A percentile compares a stretch with the other conserved stretches of the same genome.
Evolutionary conservation across 2,329 filamentous ascomycete species (phyloP).

Genomic region (Cordyceps cateniannulata): DNA sequence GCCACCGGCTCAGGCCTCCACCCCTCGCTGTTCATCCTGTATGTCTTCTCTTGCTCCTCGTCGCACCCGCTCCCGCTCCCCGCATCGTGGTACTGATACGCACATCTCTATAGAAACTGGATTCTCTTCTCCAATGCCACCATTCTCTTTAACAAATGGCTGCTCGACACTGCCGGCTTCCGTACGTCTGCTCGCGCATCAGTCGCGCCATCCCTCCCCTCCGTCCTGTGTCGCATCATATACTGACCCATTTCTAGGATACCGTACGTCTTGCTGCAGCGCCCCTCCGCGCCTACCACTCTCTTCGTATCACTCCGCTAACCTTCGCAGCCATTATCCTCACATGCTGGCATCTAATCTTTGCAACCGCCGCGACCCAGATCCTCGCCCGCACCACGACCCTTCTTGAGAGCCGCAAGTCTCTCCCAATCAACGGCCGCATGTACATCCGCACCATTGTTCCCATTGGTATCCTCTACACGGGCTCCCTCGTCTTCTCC

Average conservation of each 20-base stretch:
- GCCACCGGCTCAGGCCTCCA: constrained; percentile 22
- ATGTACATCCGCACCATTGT: constrained; percentile 58
- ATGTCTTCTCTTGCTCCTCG: constrained; percentile 11
- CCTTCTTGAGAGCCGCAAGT: constrained; percentile 56
- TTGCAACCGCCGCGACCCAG: constrained; percentile 60
- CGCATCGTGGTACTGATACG: neutral
- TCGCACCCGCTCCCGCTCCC: neutral
- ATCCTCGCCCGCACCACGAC: constrained; percentile 57
- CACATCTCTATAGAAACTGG: constrained; percentile 51
- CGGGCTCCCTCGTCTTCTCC: constrained; percentile 57
- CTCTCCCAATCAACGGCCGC: constrained; percentile 53
- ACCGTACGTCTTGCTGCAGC: constrained; percentile 22
- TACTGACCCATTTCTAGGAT: constrained; percentile 20
- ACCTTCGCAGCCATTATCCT: constrained; percentile 44
- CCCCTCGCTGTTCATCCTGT: constrained; percentile 29
- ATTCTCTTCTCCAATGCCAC: constrained; percentile 79
- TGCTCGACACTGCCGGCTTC: constrained; percentile 69
- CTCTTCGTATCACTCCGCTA: neutral
- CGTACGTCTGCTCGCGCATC: constrained; percentile 43
- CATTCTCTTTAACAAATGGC: constrained; percentile 90
- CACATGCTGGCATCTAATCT: constrained; percentile 62
- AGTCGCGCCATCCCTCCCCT: constrained; percentile 19
- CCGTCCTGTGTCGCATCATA: neutral
- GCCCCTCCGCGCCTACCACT: neutral
- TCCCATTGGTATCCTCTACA: constrained; percentile 61